Evolutionary conservation across 75 land plant genomes (phyloP), one percentile per base, ranked within the genome.

Genomic region (Pinus taeda): DNA sequence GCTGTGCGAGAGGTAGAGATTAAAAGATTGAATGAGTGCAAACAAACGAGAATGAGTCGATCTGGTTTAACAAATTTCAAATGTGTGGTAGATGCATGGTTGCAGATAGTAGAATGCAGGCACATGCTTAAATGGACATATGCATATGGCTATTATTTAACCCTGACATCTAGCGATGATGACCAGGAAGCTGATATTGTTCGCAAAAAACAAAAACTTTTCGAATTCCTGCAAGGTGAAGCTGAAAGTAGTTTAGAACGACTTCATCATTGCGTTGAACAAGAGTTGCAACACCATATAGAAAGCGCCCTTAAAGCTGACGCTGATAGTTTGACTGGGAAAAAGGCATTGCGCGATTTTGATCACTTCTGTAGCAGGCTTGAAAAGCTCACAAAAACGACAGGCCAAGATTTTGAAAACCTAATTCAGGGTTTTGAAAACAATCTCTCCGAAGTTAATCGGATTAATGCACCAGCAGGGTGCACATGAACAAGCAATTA

Each of bases 381-480:
- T 39, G 3, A 39, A 4, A 0, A 39, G 42, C 42, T 39, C 4
- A 39, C 42, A 39, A 39, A 39, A 4, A 92, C 91, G 62, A 93
- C 98, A 4, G 85, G 87, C 57, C 93, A 89, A 49, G 93, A 96
- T 81, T 96, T 96, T 81, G 96, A 95, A 87, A 93, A 95, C 81
- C 87, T 95, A 29, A 93, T 95, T 45, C 82, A 89, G 26, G 96
- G 93, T 3, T 65, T 95, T 26, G 98, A 95, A 77, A 89, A 91
- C 33, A 30, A 30, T 30, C 33, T 30, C 33, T 1, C 33, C 33
- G 33, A 30, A 30, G 33, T 30, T 1, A 1, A n/a, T n/a, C n/a
- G n/a, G n/a, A n/a, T n/a, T n/a, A n/a, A n/a, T n/a, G n/a, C n/a
- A n/a, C n/a, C n/a, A n/a, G n/a, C n/a, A n/a, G n/a, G n/a, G n/a